Evolutionary conservation across 1,284 basidiomycete genomes (phyloP).

Genomic region (Inonotus hispidus): DNA sequence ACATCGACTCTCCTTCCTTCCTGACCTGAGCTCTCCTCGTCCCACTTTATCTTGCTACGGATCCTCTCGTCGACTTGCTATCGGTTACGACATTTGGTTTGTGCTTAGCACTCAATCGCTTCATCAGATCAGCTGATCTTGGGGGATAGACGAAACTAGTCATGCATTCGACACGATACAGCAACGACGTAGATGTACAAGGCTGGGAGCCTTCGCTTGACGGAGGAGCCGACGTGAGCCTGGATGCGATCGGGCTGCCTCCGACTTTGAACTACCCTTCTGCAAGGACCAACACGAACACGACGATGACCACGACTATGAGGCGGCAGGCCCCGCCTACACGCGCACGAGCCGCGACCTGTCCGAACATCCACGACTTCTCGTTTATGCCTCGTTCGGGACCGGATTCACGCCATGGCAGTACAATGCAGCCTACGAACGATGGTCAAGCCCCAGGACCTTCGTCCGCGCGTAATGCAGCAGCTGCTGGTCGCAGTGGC

Average conservation of each 20-base stretch:
- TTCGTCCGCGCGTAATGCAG: conserved; percentile 6
- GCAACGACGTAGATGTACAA: conserved; percentile 6
- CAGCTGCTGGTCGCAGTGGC: conserved; percentile 1
- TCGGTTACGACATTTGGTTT: neutral
- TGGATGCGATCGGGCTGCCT: neutral
- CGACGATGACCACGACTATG: neutral
- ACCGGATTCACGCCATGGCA: neutral
- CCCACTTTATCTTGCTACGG: neutral
- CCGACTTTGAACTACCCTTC: neutral
- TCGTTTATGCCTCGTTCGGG: neutral
- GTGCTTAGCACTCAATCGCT: neutral
- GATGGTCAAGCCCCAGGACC: neutral
- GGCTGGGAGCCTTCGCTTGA: conserved; percentile 11
- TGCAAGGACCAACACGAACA: neutral
- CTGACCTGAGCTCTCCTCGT: neutral
- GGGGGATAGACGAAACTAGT: neutral
- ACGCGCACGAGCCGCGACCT: neutral
- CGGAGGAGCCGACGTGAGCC: neutral
- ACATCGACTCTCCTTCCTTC: neutral
- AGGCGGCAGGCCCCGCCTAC: conserved; percentile 13
- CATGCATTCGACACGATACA: conserved; percentile 4
- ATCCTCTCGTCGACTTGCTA: neutral
- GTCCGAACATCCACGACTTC: neutral
- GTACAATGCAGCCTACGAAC: neutral
- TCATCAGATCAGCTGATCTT: neutral